A percentile compares a stretch with the other conserved stretches of the same genome.
Conservation (phyloP, 148 eudicot species). For the Diospyros lotus region DNA sequence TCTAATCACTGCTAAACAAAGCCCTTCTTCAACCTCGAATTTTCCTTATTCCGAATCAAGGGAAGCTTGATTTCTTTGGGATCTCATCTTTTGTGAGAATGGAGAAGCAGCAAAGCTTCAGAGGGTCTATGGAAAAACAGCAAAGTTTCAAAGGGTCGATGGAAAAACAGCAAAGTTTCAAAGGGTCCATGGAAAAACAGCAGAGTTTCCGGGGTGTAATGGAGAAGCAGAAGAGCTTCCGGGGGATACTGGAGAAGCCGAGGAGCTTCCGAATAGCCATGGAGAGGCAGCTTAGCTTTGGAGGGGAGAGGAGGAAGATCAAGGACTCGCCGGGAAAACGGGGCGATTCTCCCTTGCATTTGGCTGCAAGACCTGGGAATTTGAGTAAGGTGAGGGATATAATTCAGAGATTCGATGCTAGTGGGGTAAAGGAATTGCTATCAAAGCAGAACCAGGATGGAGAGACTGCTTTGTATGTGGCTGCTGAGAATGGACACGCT, state of each 20-base stretch:
- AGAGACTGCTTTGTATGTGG: conserved; percentile 74
- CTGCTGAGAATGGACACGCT: conserved; percentile 83
- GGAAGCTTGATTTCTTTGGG: neutral
- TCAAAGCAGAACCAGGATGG: conserved; percentile 80
- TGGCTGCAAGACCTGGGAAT: conserved; percentile 84
- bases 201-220: conserved; percentile 41
- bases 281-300: conserved; percentile 60
- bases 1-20: neutral
- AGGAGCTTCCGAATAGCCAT: conserved; percentile 46
- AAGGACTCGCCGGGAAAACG: conserved; percentile 90
- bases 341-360: conserved; percentile 82
- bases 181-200: conserved; percentile 51
- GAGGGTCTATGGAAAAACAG: conserved; percentile 35
- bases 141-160: conserved; percentile 42
- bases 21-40: neutral
- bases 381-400: conserved; percentile 55
- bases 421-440: conserved; percentile 47
- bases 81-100: conserved; percentile 8
- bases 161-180: conserved; percentile 68
- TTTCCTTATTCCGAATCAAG: neutral
- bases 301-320: conserved; percentile 61
- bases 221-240: conserved; percentile 49
- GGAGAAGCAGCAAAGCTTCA: conserved; percentile 62
- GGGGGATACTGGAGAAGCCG: conserved; percentile 63
- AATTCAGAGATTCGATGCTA: conserved; percentile 45